Conservation (phyloP, 1,139 yeast species). For the Sugiyamaella pinicola region DNA sequence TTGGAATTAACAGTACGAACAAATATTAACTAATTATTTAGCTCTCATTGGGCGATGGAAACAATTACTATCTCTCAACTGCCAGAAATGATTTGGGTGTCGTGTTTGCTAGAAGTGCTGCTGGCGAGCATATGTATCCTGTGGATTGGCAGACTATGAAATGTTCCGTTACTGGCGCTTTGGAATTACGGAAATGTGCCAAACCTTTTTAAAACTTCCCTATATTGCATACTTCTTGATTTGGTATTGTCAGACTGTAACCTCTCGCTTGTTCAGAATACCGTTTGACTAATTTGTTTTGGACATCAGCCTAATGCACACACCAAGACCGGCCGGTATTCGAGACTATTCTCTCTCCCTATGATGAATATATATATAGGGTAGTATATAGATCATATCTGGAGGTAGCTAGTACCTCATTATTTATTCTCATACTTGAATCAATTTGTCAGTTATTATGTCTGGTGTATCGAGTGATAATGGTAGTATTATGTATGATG, state of each 20-base stretch:
- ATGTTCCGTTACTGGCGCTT: conserved; percentile 68
- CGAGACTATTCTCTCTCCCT: background rate
- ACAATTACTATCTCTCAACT: conserved; percentile 84
- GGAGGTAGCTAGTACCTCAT: background rate
- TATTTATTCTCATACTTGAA: background rate
- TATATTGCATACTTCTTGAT: background rate
- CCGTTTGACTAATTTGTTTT: background rate
- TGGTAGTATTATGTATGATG: background rate
- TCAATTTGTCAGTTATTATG: background rate
- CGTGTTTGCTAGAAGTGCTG: conserved; percentile 70
- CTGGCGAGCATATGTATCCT: conserved; percentile 84
- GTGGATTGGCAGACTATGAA: conserved; percentile 97
- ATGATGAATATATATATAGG: background rate
- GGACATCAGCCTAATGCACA: background rate
- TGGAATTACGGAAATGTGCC: conserved; percentile 88
- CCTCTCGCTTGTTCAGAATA: background rate
- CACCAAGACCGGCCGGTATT: background rate
- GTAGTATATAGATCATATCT: background rate
- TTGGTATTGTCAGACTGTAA: background rate
- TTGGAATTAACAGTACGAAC: background rate
- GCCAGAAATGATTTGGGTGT: conserved; percentile 94
- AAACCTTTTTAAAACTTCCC: conserved; percentile 60
- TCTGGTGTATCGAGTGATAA: conserved; percentile 2
- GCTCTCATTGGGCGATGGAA: conserved; percentile 90
- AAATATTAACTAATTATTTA: conserved; percentile 11